Evolutionary conservation across 768 basidiomycete genomes (phyloP).

Genomic region (Trametes cingulata): DNA sequence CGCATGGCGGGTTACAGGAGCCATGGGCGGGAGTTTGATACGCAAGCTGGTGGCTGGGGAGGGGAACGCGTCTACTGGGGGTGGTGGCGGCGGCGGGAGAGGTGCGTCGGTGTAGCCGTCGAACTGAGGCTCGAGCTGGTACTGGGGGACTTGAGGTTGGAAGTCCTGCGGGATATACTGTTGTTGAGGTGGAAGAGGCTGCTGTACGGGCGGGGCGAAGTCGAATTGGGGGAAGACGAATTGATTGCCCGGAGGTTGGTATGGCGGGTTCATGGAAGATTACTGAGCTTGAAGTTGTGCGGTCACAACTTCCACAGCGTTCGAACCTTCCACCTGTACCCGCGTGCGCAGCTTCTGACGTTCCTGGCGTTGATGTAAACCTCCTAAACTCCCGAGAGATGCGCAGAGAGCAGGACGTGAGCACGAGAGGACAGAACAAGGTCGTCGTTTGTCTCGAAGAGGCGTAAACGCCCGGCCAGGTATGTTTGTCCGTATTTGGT

Average conservation of each 20-base stretch:
- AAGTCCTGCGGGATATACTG: neutral
- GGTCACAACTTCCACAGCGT: slow-evolving; percentile 10
- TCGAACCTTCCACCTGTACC: neutral
- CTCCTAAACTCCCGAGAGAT: neutral
- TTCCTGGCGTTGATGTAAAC: neutral
- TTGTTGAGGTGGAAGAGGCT: neutral
- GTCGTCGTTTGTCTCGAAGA: slow-evolving; percentile 18
- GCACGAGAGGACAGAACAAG: slow-evolving; percentile 10
- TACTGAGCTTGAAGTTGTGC: slow-evolving; percentile 11
- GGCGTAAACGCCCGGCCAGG: slow-evolving; percentile 11
- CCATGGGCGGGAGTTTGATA: slow-evolving; percentile 30
- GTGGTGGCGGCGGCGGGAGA: slow-evolving; percentile 1
- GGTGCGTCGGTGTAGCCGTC: slow-evolving; percentile 2
- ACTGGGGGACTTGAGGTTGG: neutral
- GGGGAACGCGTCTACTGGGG: neutral
- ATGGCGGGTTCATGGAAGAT: slow-evolving; percentile 18
- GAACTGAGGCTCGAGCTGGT: neutral
- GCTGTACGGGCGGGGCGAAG: slow-evolving; percentile 5
- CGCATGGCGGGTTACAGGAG: slow-evolving; percentile 24
- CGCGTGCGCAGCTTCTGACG: neutral
- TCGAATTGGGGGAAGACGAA: slow-evolving; percentile 8
- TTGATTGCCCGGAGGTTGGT: slow-evolving; percentile 13
- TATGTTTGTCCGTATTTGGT: slow-evolving; percentile 16
- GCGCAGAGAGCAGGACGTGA: neutral
- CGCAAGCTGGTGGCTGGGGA: slow-evolving; percentile 5